Evolutionary conservation across 2,329 filamentous ascomycete genomes (phyloP).

Genomic region (Neocucurbitaria cava): DNA sequence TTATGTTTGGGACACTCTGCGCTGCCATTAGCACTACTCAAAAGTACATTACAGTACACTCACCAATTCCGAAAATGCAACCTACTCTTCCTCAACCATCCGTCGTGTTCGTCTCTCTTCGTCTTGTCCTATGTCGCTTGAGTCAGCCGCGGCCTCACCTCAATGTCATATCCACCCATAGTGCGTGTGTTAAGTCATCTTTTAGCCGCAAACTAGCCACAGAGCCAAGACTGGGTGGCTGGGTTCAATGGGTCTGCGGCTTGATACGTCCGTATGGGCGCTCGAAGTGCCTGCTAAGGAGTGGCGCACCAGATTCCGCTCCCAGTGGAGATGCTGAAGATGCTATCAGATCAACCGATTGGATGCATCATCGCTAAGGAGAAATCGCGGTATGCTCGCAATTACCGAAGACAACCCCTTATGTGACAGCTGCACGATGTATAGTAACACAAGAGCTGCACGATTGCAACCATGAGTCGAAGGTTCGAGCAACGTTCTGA

Average conservation of each 20-base stretch:
- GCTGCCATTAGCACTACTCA: neutral
- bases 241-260: neutral
- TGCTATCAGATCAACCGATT: neutral
- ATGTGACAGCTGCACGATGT: slow-evolving; percentile 4
- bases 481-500: neutral
- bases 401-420: neutral
- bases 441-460: neutral
- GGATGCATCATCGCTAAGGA: slow-evolving; percentile 6
- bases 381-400: neutral
- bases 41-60: neutral
- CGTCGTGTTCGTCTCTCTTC: neutral
- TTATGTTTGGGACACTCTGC: neutral
- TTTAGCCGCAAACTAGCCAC: slow-evolving; percentile 18
- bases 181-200: neutral
- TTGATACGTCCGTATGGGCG: neutral
- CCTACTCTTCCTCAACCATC: neutral
- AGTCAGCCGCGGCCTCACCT: neutral
- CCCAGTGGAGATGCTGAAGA: neutral
- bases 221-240: neutral
- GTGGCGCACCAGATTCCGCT: slow-evolving; percentile 6
- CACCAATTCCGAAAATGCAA: neutral
- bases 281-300: neutral
- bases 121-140: neutral
- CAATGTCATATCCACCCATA: neutral
- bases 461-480: neutral